These are phyloP conservation scores for Alloteropsis semialata DNA, from an alignment of 176 grass and related monocot genomes.

Conservation along the genomic window DNA sequence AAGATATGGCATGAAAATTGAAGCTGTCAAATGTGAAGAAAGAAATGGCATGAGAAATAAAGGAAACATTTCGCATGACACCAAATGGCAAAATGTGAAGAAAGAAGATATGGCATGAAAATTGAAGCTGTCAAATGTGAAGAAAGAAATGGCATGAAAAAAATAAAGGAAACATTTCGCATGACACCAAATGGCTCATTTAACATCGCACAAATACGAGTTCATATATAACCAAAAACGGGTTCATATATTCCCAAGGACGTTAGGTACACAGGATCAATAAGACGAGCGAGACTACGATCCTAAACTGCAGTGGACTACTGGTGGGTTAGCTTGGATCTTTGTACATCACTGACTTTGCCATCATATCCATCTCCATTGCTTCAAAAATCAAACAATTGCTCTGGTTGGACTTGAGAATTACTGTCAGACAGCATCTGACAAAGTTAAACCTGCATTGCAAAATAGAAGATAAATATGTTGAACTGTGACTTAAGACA, in stretches of 20 bases:
- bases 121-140: no score
- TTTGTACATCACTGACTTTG: neutral
- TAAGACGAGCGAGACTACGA: neutral
- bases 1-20: neutral
- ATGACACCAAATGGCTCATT: neutral
- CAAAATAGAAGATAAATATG: neutral
- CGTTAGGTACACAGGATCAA: neutral
- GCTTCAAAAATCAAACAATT: neutral
- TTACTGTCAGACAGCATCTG: neutral
- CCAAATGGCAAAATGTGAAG: neutral
- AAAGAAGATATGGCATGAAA: neutral
- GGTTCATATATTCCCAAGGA: neutral
- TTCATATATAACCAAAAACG: neutral
- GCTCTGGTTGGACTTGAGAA: neutral
- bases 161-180: neutral
- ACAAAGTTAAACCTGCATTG: slow-evolving; percentile 13
- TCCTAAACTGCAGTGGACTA: neutral
- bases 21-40: no score
- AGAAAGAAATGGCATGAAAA: no score
- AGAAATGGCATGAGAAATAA: no score
- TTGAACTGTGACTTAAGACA: neutral
- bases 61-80: neutral
- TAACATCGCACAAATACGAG: neutral
- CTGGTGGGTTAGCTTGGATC: neutral
- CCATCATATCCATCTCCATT: neutral